phyloP scores from a whole-genome alignment of 1,284 basidiomycete species.

The Phlebopus sp. region DNA sequence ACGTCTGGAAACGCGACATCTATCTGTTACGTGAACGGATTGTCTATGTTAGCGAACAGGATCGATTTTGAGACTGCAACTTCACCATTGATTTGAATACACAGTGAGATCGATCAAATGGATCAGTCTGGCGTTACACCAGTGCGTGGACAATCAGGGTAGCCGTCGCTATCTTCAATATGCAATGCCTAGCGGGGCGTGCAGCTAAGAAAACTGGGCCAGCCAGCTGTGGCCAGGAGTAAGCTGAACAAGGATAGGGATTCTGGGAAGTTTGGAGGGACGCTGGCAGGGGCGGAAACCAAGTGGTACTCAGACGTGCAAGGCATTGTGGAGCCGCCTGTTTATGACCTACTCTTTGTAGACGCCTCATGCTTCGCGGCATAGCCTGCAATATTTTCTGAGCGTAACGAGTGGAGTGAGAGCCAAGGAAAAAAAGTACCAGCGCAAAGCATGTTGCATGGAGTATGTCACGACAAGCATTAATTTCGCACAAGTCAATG shows the following conservation, averaged over 20 bases:
- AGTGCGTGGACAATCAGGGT: too few species aligned
- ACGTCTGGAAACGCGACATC: constrained; percentile 11
- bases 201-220: background rate
- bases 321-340: background rate
- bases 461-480: too few species aligned
- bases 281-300: background rate
- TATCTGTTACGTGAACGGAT: background rate
- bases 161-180: too few species aligned
- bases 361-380: background rate
- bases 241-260: background rate
- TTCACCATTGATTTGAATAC: too few species aligned
- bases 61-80: background rate
- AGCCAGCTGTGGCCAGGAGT: background rate
- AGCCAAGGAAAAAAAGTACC: background rate
- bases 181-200: too few species aligned
- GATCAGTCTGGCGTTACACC: too few species aligned
- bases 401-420: background rate
- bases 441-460: too few species aligned
- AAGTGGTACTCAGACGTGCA: background rate
- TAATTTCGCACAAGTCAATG: too few species aligned
- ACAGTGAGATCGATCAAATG: too few species aligned
- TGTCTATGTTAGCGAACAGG: background rate
- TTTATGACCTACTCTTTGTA: background rate
- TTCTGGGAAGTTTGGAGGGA: background rate
- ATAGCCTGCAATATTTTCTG: background rate